These are phyloP conservation scores for Helichrysum umbraculigerum DNA, from an alignment of 129 eudicot species.

Conservation along the genomic window DNA sequence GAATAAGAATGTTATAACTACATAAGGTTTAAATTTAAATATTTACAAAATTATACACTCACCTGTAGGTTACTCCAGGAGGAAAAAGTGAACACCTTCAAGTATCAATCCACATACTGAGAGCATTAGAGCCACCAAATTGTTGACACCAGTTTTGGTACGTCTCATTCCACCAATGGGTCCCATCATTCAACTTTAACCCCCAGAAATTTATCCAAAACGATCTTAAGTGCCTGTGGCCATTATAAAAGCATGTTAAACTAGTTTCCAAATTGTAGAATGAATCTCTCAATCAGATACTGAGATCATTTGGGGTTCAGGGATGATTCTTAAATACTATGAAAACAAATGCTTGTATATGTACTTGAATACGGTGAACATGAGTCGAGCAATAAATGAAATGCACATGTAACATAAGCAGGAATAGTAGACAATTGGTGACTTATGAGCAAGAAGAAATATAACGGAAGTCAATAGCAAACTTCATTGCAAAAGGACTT, in stretches of 20 bases:
- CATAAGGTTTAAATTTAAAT: not conserved
- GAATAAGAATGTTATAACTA: not conserved
- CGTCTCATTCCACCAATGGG: constrained; percentile 26
- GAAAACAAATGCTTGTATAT: not conserved
- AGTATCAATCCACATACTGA: constrained; percentile 19
- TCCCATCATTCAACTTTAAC: constrained; percentile 48
- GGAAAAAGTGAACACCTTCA: constrained; percentile 13
- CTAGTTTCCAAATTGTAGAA: constrained; percentile 12
- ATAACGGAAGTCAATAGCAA: not conserved
- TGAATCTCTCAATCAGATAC: constrained; percentile 1
- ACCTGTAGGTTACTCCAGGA: constrained; percentile 24
- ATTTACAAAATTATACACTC: constrained; percentile 15
- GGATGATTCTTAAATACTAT: not conserved
- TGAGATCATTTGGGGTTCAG: constrained; percentile 1
- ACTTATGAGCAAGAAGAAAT: constrained; percentile 1
- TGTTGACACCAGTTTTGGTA: constrained; percentile 22
- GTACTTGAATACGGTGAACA: not conserved
- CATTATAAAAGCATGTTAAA: constrained; percentile 29
- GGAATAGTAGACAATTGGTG: not conserved
- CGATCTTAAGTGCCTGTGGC: constrained; percentile 80
- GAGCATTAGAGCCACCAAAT: constrained; percentile 26
- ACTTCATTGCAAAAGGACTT: not conserved
- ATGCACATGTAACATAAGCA: not conserved
- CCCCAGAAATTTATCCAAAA: constrained; percentile 76
- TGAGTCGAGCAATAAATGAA: constrained; percentile 3